A percentile compares a stretch with the other conserved stretches of the same genome.
These are phyloP conservation scores for Gastrolobium villosum DNA, from an alignment of 306 rosid species.

Conservation along the genomic window DNA sequence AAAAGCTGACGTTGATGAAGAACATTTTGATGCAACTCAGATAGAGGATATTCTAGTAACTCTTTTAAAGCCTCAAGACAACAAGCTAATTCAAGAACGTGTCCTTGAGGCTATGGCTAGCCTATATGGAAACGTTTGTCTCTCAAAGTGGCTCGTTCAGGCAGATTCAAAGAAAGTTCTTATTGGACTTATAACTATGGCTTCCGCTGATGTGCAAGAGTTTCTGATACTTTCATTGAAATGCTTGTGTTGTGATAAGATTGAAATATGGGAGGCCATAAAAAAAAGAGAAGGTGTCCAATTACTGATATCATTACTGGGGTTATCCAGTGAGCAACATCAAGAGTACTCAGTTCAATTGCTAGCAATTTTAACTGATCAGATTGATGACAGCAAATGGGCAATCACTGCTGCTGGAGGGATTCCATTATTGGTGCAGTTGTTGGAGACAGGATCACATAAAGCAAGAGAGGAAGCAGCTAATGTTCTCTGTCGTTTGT, in stretches of 20 bases:
- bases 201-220: constrained; percentile 86
- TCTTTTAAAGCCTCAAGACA: constrained; percentile 82
- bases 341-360: constrained; percentile 95
- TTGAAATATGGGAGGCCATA: constrained; percentile 92
- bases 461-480: constrained; percentile 97
- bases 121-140: constrained; percentile 81
- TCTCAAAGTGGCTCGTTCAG: constrained; percentile 73
- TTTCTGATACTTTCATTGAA: constrained; percentile 75
- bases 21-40: constrained; percentile 72
- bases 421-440: constrained; percentile 94
- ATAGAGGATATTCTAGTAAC: constrained; percentile 85
- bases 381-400: constrained; percentile 98
- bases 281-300: constrained; percentile 94
- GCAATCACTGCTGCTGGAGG: constrained; percentile 99
- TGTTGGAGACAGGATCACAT: constrained; percentile 91
- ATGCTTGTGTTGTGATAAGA: constrained; percentile 81
- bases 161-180: constrained; percentile 93
- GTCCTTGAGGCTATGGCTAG: constrained; percentile 99
- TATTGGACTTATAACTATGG: constrained; percentile 89
- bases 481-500: constrained; percentile 89
- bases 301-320: constrained; percentile 86
- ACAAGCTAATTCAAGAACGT: constrained; percentile 86
- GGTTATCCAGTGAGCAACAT: constrained; percentile 94
- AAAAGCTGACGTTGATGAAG: constrained; percentile 59
- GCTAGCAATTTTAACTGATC: constrained; percentile 83